phyloP scores from a whole-genome alignment of 129 eudicot genomes.

The Smallanthus sonchifolius region DNA sequence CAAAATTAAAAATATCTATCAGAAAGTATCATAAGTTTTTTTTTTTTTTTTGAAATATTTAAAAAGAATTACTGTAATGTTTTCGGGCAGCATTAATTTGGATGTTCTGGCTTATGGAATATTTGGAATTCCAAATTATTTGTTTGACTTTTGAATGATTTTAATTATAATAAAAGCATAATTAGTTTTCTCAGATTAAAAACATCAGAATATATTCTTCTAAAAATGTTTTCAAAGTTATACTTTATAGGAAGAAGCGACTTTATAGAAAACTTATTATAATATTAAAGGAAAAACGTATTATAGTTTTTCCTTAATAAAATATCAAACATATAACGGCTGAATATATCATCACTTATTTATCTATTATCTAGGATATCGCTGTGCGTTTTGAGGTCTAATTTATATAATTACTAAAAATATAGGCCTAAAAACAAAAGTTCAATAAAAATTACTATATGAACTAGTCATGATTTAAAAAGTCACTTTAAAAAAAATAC shows the following conservation, averaged over 20 bases:
- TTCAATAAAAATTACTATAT: too few relatives aligned
- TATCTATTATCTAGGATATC: background rate
- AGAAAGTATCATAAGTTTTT: background rate
- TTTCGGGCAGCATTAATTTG: background rate
- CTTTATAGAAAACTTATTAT: background rate
- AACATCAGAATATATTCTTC: background rate
- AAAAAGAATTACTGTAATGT: background rate
- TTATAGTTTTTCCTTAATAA: background rate
- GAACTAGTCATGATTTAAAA: too few relatives aligned
- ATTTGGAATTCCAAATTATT: background rate
- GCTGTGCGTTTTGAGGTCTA: too few relatives aligned
- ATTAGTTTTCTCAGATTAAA: background rate
- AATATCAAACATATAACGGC: background rate
- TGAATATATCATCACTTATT: background rate
- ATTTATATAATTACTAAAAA: too few relatives aligned
- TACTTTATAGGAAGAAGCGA: background rate
- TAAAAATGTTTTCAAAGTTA: background rate
- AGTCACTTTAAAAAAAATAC: too few relatives aligned
- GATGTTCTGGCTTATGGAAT: background rate
- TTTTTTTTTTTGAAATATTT: background rate
- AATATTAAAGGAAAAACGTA: background rate
- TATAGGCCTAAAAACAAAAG: too few relatives aligned
- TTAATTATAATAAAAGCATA: background rate
- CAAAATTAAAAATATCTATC: background rate
- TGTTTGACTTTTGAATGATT: conserved; percentile 3